Evolutionary conservation across 2,329 filamentous ascomycete species (phyloP).

Genomic region (Corinectria fuckeliana): DNA sequence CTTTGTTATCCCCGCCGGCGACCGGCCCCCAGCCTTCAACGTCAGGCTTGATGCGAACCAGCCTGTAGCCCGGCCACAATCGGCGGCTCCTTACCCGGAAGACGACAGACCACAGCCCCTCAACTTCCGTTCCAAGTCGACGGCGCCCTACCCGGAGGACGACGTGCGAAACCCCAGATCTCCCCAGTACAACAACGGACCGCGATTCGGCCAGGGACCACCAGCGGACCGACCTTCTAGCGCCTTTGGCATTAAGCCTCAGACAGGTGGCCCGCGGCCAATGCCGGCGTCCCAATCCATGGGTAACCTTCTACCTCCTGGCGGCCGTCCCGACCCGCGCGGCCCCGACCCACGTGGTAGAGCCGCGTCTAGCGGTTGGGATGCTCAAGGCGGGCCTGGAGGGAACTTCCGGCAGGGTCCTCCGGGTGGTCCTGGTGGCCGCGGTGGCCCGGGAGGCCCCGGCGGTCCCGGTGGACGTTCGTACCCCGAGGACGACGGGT

Average conservation of each 20-base stretch:
- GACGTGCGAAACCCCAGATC: conserved; percentile 47
- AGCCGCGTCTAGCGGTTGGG: conserved; percentile 53
- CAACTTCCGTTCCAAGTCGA: conserved; percentile 52
- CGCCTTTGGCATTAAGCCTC: conserved; percentile 61
- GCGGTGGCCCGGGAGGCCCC: conserved; percentile 21
- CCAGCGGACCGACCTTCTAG: conserved; percentile 57
- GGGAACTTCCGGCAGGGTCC: neutral
- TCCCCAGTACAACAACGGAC: conserved; percentile 53
- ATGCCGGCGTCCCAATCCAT: conserved; percentile 54
- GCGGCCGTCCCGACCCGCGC: conserved; percentile 40
- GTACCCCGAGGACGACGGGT: conserved; percentile 37
- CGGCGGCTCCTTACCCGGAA: conserved; percentile 73
- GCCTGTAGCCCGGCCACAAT: conserved; percentile 53
- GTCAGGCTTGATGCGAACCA: conserved; percentile 52
- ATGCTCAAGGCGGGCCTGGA: conserved; percentile 42
- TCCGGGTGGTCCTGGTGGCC: conserved; percentile 42
- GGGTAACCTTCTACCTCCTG: conserved; percentile 53
- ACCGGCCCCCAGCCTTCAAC: conserved; percentile 58
- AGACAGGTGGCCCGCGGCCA: conserved; percentile 42
- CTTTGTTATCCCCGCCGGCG: conserved; percentile 40
- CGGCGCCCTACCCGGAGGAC: conserved; percentile 74
- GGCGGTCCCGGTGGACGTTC: conserved; percentile 31
- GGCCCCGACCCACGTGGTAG: conserved; percentile 49
- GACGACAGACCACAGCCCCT: conserved; percentile 67
- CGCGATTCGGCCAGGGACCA: conserved; percentile 57